Evolutionary conservation across 2,329 filamentous ascomycete species (phyloP).

Genomic region (Neocatenulostroma microsporum): DNA sequence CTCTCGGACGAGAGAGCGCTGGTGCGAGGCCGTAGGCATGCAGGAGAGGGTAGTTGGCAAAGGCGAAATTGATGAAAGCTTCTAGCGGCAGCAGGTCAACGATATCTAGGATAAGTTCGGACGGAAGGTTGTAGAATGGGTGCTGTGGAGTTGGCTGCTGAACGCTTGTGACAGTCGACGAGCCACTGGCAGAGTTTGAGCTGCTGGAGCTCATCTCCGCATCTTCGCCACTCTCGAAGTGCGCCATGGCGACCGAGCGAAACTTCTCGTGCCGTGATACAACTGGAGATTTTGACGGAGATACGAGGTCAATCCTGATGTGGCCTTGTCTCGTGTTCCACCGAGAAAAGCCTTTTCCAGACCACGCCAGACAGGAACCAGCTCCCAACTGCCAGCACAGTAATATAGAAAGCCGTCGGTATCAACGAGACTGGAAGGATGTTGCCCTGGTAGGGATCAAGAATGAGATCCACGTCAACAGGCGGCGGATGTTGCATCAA

Average conservation of each 20-base stretch:
- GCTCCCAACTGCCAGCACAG: conserved; percentile 49
- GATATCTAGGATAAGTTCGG: conserved; percentile 42
- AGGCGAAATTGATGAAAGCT: conserved; percentile 39
- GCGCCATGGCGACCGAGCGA: not conserved
- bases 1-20: conserved; percentile 23
- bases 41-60: conserved; percentile 41
- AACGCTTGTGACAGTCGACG: too few species aligned
- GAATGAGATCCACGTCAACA: conserved; percentile 70
- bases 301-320: conserved; percentile 20
- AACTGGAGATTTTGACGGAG: conserved; percentile 1
- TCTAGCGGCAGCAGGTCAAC: conserved; percentile 34
- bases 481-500: conserved; percentile 69
- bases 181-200: too few species aligned
- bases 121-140: conserved; percentile 36
- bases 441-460: conserved; percentile 80
- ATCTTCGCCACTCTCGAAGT: not conserved
- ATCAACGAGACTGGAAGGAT: conserved; percentile 69
- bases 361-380: conserved; percentile 45
- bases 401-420: conserved; percentile 62
- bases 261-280: not conserved
- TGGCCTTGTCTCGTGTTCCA: too few species aligned
- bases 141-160: conserved; percentile 18
- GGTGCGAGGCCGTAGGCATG: conserved; percentile 32
- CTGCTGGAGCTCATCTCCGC: too few species aligned
- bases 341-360: conserved; percentile 25